Percentiles rank a stretch among this genome's conserved stretches.
phyloP scores from a whole-genome alignment of 2,329 filamentous ascomycete species.

The Akanthomyces dipterigenus region DNA sequence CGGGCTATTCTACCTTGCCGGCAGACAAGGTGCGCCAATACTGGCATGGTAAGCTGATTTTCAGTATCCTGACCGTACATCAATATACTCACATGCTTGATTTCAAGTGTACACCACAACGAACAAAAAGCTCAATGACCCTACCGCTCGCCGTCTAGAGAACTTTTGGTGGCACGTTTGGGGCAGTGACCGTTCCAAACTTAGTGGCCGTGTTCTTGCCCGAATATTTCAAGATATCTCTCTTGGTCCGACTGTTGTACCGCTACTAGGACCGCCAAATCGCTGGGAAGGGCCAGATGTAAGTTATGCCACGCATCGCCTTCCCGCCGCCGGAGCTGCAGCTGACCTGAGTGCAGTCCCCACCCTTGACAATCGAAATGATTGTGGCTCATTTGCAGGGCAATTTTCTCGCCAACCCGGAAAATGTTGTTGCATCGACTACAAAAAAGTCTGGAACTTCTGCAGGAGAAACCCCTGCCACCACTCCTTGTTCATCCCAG shows the following conservation, averaged over 20 bases:
- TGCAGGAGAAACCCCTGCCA: constrained; percentile 31
- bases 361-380: constrained; percentile 23
- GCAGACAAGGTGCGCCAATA: constrained; percentile 47
- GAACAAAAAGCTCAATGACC: constrained; percentile 50
- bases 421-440: neutral
- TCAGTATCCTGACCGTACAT: neutral
- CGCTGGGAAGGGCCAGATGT: constrained; percentile 47
- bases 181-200: constrained; percentile 48
- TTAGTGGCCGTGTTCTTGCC: constrained; percentile 48
- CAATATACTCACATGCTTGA: constrained; percentile 10
- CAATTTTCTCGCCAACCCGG: constrained; percentile 10
- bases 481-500: constrained; percentile 37
- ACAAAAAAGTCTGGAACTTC: neutral
- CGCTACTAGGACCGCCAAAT: constrained; percentile 45
- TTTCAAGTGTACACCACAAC: constrained; percentile 53
- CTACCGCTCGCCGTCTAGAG: constrained; percentile 55
- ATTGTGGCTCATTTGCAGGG: constrained; percentile 16
- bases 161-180: constrained; percentile 63
- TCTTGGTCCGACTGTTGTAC: constrained; percentile 49
- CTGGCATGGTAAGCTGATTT: constrained; percentile 46
- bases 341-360: constrained; percentile 19
- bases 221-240: constrained; percentile 53
- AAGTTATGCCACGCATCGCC: constrained; percentile 16
- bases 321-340: neutral
- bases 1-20: constrained; percentile 43